These are phyloP conservation scores for Globisporangium viniferum DNA, from an alignment of 352 stramenopile species.

Conservation along the genomic window DNA sequence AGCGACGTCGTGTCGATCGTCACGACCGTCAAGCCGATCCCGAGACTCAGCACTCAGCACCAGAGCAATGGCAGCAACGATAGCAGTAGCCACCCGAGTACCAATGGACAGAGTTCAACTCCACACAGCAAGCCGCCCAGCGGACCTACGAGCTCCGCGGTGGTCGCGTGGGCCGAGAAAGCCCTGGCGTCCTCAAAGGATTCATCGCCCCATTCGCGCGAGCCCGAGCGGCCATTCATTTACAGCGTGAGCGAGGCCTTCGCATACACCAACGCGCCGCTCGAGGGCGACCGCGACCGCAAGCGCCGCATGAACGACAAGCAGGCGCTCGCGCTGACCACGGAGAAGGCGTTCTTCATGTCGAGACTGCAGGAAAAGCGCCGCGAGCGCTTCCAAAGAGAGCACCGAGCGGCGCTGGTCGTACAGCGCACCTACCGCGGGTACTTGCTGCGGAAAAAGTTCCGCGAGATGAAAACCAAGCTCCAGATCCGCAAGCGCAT, in stretches of 20 bases:
- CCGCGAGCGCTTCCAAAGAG: slow-evolving; percentile 26
- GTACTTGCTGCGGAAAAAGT: slow-evolving; percentile 43
- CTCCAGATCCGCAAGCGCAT: slow-evolving; percentile 66
- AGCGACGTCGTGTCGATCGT: slow-evolving; percentile 70
- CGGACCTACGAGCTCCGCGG: neutral
- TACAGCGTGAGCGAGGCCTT: neutral
- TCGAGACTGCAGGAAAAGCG: slow-evolving; percentile 27
- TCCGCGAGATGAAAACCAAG: slow-evolving; percentile 43
- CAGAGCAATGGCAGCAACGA: neutral
- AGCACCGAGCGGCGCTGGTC: slow-evolving; percentile 41
- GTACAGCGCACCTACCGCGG: slow-evolving; percentile 60
- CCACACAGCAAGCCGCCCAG: neutral
- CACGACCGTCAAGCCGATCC: slow-evolving; percentile 41
- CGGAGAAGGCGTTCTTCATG: slow-evolving; percentile 53
- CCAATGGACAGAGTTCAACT: neutral
- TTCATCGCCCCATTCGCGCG: neutral
- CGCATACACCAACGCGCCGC: slow-evolving; percentile 20
- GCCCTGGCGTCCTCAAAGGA: slow-evolving; percentile 7
- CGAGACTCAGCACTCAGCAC: slow-evolving; percentile 20
- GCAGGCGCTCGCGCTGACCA: slow-evolving; percentile 29
- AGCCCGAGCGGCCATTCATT: slow-evolving; percentile 21
- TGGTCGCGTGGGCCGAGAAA: slow-evolving; percentile 7
- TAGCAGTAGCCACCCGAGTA: slow-evolving; percentile 1
- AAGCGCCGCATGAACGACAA: slow-evolving; percentile 18
- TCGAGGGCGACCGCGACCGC: slow-evolving; percentile 24